Evolutionary conservation across 2,329 filamentous ascomycete genomes (phyloP).

Genomic region (Dactylellina sp.): DNA sequence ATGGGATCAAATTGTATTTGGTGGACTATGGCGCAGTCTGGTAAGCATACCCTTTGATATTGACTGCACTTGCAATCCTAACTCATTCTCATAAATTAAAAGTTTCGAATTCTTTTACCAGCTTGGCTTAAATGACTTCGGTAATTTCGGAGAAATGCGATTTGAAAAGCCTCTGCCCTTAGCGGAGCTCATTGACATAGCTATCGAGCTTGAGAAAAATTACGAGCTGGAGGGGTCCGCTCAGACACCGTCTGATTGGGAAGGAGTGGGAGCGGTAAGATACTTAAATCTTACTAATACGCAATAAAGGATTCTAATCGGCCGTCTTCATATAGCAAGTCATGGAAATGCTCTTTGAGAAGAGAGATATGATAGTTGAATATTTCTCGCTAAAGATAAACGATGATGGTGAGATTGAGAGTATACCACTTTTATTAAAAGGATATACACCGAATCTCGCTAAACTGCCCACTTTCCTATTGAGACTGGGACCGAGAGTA

Average conservation of each 20-base stretch:
- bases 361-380: slow-evolving; percentile 78
- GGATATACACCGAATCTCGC: slow-evolving; percentile 86
- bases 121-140: slow-evolving; percentile 91
- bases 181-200: slow-evolving; percentile 77
- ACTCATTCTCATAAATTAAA: neutral
- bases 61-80: neutral
- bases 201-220: slow-evolving; percentile 76
- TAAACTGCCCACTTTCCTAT: slow-evolving; percentile 88
- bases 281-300: slow-evolving; percentile 21
- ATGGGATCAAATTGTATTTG: slow-evolving; percentile 89
- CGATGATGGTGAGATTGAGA: slow-evolving; percentile 78
- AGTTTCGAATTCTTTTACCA: slow-evolving; percentile 93
- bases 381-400: slow-evolving; percentile 92
- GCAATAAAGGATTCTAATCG: neutral
- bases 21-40: slow-evolving; percentile 90
- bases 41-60: slow-evolving; percentile 26
- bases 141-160: slow-evolving; percentile 87
- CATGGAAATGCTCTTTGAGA: slow-evolving; percentile 30
- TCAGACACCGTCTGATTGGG: slow-evolving; percentile 69
- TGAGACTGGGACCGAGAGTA: slow-evolving; percentile 79
- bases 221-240: slow-evolving; percentile 61
- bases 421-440: slow-evolving; percentile 86
- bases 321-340: slow-evolving; percentile 31
- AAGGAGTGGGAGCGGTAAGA: slow-evolving; percentile 69
- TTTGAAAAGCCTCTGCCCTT: slow-evolving; percentile 82